Conservation (phyloP, 2,329 filamentous ascomycete genomes). For the Phoma sp. region DNA sequence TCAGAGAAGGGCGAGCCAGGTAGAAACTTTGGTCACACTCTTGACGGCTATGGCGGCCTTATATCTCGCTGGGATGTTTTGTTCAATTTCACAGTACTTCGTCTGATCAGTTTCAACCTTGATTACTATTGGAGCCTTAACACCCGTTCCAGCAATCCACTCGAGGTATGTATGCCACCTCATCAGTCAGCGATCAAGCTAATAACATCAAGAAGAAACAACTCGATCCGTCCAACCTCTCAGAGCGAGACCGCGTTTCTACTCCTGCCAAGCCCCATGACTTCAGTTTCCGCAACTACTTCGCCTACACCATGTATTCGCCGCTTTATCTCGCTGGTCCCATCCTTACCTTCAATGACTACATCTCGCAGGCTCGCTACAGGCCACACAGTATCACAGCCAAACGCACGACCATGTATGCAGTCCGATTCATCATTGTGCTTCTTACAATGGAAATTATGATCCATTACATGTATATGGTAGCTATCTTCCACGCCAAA, state of each 20-base stretch:
- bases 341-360: slow-evolving; percentile 98
- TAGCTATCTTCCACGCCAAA: slow-evolving; percentile 83
- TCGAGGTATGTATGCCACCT: slow-evolving; percentile 72
- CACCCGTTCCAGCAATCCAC: slow-evolving; percentile 63
- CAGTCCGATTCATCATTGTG: slow-evolving; percentile 77
- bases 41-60: slow-evolving; percentile 84
- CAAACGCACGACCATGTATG: slow-evolving; percentile 78
- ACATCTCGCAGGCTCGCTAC: slow-evolving; percentile 83
- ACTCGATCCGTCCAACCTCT: slow-evolving; percentile 83
- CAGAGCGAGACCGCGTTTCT: slow-evolving; percentile 83
- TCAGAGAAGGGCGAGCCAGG: slow-evolving; percentile 53
- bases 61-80: slow-evolving; percentile 93
- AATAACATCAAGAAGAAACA: slow-evolving; percentile 93
- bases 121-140: slow-evolving; percentile 94
- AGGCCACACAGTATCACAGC: slow-evolving; percentile 71
- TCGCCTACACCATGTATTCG: slow-evolving; percentile 89
- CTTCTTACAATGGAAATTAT: slow-evolving; percentile 85
- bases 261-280: slow-evolving; percentile 74
- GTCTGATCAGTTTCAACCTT: slow-evolving; percentile 94
- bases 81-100: slow-evolving; percentile 93
- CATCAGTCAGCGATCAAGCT: slow-evolving; percentile 50
- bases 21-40: slow-evolving; percentile 68
- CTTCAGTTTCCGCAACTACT: slow-evolving; percentile 83
- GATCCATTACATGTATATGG: slow-evolving; percentile 89
- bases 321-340: slow-evolving; percentile 92